These are phyloP conservation scores for Cupressus sempervirens DNA, from an alignment of 75 land plant species.

Conservation along the genomic window DNA sequence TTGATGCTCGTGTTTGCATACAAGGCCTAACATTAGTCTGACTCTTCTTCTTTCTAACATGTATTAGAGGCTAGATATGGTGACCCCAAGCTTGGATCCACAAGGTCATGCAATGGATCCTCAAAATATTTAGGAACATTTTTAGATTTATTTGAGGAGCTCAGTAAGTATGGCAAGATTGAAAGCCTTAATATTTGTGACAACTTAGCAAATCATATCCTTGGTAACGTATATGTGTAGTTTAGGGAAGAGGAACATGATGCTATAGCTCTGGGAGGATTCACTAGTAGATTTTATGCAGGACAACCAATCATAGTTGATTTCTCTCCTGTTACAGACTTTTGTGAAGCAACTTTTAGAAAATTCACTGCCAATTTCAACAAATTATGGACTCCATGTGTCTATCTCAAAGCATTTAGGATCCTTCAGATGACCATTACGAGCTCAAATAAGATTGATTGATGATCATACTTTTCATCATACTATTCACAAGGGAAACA, in stretches of 20 bases:
- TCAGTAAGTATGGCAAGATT: conserved; percentile 67
- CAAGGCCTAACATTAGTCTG: conserved; percentile 56
- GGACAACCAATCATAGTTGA: no score
- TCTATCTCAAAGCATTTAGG: no score
- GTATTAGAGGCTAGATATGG: conserved; percentile 75
- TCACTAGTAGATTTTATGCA: conserved; percentile 66
- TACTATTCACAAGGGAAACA: no score
- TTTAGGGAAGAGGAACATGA: conserved; percentile 72
- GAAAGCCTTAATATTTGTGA: conserved; percentile 74
- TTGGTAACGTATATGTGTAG: conserved; percentile 74
- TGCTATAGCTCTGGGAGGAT: conserved; percentile 45
- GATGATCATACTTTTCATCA: no score
- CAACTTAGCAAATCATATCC: conserved; percentile 67
- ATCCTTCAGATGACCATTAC: no score
- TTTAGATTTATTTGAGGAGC: conserved; percentile 74
- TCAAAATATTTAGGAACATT: conserved; percentile 65
- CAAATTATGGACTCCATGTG: no score
- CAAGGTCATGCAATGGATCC: conserved; percentile 68
- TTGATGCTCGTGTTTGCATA: conserved; percentile 63
- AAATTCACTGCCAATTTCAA: no score
- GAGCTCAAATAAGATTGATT: no score
- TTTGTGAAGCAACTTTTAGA: no score
- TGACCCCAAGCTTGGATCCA: conserved; percentile 70
- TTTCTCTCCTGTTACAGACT: no score
- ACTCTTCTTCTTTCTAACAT: conserved; percentile 56